Base-by-base conservation (phyloP, 805 yeast genomes). In the Candida vartiovaarae region DNA sequence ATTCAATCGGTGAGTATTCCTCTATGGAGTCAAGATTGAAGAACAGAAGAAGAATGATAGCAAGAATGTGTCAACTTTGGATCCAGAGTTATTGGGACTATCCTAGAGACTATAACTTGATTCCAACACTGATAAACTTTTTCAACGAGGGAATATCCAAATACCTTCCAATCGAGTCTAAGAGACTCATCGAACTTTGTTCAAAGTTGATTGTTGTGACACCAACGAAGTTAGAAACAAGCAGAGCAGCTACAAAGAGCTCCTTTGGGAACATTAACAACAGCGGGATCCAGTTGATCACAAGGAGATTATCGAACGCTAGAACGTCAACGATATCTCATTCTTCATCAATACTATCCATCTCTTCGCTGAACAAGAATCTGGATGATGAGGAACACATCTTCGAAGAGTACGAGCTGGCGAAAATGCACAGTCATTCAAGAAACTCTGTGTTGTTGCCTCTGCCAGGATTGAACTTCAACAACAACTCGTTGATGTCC, bases 81-180 rank as follows among this genome's bases (percentile, higher is more conserved):
- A 65, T 91, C 61, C 95, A 88, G 61, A 82, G 93, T 41, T 89
- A 84, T 59, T 91, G 96, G 96, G 77, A 80, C 49, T 76, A 75
- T 39, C 70, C 72, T 36, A 57, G 55, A 20, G 95, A 89, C 60
- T 75, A 74, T 48, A 64, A 62, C 26, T 66, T 81, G 34, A 64
- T 89, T 38, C 78, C 93, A 9, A 82, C 87, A 0, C 65, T 88
- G 55, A 72, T 84, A 37, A 84, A 84, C 55, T 84, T 88, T 57
- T 81, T 86, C 56, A 85, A 84, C 59, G 95, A 85, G 61, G 88
- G 81, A 10, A 70, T 80, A n/a, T 68, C 76, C n/a, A 56, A 61
- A 9, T 68, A 61, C 45, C 64, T 84, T 42, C 95, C 93, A 1
- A 62, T 80, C 23, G 91, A 84, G 50, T 69, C 84, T 3, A 75